Base-by-base conservation (phyloP, 2,329 filamentous ascomycete genomes). In the Dothiorella sarmentorum region DNA sequence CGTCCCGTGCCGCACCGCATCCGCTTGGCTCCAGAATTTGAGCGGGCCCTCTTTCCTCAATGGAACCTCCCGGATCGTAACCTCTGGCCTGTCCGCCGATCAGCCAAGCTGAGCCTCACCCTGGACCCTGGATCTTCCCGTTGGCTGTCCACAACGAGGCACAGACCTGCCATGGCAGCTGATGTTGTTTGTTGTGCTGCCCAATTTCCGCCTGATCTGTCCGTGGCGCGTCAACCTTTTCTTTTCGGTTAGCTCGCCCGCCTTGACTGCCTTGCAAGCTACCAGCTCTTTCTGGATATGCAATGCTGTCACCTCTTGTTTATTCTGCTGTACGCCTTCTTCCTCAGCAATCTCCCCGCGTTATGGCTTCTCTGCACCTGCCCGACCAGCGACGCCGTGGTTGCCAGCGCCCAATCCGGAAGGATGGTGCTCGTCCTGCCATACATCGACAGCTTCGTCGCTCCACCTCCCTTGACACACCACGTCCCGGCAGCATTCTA, bases 51-150 rank as follows among this genome's bases (percentile, higher is more conserved):
- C 49, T 15, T 4, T 40, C 24, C 33, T 17, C 47, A 24, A 18
- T 38, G 31, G 47, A 38, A 20, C 11, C 35, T 38, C 49, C 49
- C 49, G 49, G 33, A 38, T 52, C 31, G 33, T n/a, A n/a, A n/a
- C 22, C 22, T 20, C 35, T 38, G 31, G 20, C 47, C 47, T 38
- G 31, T 22, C 33, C 24, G 49, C 49, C 27, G 49, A 53, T 53
- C 49, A n/a, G n/a, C 49, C 49, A 18, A 40, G 22, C 29, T 53
- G 49, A 31, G 35, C 49, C 49, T 53, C 49, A 38, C 13, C 17
- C 22, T 29, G 49, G 33, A 40, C 35, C 47, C 49, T 53, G 49
- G 49, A 53, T 40, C 35, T 53, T 40, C 49, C 22, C 35, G 24
- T 18, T 24, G 35, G 11, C 49, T 11, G 29, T 37, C n/a, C n/a